Conservation (phyloP, 202 grass and related monocot species). For the Carex sylvatica region DNA sequence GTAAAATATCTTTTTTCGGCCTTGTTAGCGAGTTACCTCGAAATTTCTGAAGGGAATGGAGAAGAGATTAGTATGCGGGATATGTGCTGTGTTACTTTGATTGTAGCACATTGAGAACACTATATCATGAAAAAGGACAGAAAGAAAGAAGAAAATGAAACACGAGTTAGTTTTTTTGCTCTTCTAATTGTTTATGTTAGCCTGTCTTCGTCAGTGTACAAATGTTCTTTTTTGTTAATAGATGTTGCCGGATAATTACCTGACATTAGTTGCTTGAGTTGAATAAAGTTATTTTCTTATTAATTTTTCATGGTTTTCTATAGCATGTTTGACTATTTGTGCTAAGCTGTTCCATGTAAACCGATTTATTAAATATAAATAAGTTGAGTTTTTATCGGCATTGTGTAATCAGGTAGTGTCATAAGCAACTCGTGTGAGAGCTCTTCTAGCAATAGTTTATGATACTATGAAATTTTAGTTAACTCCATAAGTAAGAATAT, state of each 20-base stretch:
- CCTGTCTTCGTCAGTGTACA: background rate
- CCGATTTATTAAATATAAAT: too few relatives aligned
- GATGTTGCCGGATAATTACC: background rate
- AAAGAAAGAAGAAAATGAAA: background rate
- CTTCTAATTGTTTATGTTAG: conserved; percentile 16
- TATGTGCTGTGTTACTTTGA: conserved; percentile 6
- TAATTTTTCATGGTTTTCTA: background rate
- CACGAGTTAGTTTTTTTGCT: conserved; percentile 3
- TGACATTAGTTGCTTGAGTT: background rate
- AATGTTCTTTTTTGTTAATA: conserved; percentile 5
- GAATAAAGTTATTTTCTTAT: background rate
- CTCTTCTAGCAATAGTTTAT: too few relatives aligned
- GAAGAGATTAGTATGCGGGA: conserved; percentile 19
- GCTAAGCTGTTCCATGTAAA: background rate
- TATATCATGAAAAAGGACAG: background rate
- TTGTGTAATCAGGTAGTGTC: too few relatives aligned
- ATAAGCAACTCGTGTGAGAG: too few relatives aligned
- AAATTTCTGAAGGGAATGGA: conserved; percentile 3
- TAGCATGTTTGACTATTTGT: background rate
- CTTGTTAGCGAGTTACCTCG: conserved; percentile 11
- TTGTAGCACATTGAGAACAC: conserved; percentile 12
- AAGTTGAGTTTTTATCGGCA: too few relatives aligned
- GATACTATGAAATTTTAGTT: too few relatives aligned
- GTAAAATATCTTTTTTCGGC: conserved; percentile 47
- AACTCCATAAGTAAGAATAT: too few relatives aligned